These are phyloP conservation scores for Blastobotrys ciferrii DNA, from an alignment of 1,139 yeast species.

Conservation along the genomic window DNA sequence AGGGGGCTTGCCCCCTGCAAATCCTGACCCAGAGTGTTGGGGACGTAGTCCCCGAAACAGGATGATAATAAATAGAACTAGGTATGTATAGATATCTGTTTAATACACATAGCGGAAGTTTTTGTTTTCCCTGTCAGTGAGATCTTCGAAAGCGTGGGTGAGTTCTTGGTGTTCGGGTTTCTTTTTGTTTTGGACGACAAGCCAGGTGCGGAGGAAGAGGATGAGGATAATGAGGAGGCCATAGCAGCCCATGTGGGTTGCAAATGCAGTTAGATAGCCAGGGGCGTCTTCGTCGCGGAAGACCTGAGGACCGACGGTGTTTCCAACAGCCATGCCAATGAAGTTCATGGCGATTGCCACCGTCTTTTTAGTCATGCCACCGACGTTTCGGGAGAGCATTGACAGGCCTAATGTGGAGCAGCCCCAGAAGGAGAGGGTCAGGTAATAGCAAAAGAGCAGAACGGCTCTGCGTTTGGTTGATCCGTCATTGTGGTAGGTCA, in stretches of 20 bases:
- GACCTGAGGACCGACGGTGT: slow-evolving; percentile 58
- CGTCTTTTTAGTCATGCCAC: slow-evolving; percentile 60
- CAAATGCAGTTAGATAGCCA: slow-evolving; percentile 47
- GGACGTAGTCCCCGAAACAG: too few relatives aligned
- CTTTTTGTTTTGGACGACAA: slow-evolving; percentile 36
- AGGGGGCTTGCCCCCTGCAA: too few relatives aligned
- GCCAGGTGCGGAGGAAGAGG: slow-evolving; percentile 33
- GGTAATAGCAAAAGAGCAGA: slow-evolving; percentile 13
- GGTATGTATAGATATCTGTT: too few relatives aligned
- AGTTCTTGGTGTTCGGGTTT: slow-evolving; percentile 31
- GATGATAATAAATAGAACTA: too few relatives aligned
- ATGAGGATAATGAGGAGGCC: slow-evolving; percentile 29
- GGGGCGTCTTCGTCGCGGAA: slow-evolving; percentile 53
- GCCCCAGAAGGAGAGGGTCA: slow-evolving; percentile 36
- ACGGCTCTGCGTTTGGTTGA: slow-evolving; percentile 9
- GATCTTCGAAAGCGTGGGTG: slow-evolving; percentile 51
- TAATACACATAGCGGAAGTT: slow-evolving; percentile 59
- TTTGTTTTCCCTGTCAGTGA: slow-evolving; percentile 62
- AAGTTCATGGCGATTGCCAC: slow-evolving; percentile 46
- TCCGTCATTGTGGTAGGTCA: slow-evolving; percentile 8
- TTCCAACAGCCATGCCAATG: slow-evolving; percentile 59
- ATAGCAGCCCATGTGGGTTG: slow-evolving; percentile 38
- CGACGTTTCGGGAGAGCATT: slow-evolving; percentile 51
- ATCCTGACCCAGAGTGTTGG: too few relatives aligned
- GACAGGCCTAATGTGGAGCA: slow-evolving; percentile 39